A percentile compares a stretch with the other conserved stretches of the same genome.
Conservation (phyloP, 2,329 filamentous ascomycete species). For the Diaporthe sp. region DNA sequence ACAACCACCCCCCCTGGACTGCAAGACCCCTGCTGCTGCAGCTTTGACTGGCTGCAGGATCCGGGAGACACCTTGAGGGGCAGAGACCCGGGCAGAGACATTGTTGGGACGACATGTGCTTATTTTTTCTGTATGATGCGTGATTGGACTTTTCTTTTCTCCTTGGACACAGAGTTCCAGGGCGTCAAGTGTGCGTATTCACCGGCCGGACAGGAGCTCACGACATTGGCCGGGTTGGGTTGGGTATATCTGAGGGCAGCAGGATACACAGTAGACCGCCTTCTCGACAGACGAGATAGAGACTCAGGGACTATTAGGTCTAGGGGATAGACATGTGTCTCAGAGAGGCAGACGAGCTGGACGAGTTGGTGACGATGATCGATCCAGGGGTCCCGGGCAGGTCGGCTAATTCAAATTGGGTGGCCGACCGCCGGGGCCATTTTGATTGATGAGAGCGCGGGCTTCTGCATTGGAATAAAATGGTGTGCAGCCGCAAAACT, state of each 20-base stretch:
- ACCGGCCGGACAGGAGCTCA: background rate
- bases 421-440: slow-evolving; percentile 3
- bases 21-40: slow-evolving; percentile 35
- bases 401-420: slow-evolving; percentile 33
- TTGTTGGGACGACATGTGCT: background rate
- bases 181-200: background rate
- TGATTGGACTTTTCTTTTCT: background rate
- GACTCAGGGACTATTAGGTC: slow-evolving; percentile 1
- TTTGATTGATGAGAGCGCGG: background rate
- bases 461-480: slow-evolving; percentile 4
- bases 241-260: background rate
- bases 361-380: background rate
- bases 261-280: slow-evolving; percentile 17
- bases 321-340: slow-evolving; percentile 22
- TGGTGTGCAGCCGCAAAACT: background rate
- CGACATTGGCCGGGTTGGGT: background rate
- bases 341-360: background rate
- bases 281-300: background rate
- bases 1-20: slow-evolving; percentile 8
- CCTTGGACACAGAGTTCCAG: background rate
- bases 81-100: slow-evolving; percentile 7
- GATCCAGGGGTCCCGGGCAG: slow-evolving; percentile 16
- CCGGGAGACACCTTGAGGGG: background rate
- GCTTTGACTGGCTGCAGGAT: slow-evolving; percentile 7
- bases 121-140: background rate